Conservation (phyloP, 305 asterid genomes). For the Fraxinus angustifolia region DNA sequence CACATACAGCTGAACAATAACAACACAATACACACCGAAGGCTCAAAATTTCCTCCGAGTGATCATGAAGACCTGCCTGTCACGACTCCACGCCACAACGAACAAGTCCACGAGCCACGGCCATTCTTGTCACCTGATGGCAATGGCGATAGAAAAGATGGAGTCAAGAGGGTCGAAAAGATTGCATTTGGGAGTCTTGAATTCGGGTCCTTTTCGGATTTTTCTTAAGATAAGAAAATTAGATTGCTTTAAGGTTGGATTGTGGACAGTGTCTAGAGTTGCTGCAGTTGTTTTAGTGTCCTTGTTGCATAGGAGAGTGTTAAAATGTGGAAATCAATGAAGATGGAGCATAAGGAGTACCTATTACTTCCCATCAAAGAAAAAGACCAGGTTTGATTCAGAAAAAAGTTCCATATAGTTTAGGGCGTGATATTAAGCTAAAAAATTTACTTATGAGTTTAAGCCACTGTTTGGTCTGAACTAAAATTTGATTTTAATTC, state of each 20-base stretch:
- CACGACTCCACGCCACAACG: not conserved
- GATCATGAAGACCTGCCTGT: constrained; percentile 37
- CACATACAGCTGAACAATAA: constrained; percentile 18
- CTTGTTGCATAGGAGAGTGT: constrained; percentile 31
- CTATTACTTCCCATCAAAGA: constrained; percentile 39
- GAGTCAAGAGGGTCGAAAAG: not conserved
- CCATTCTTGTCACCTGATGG: not conserved
- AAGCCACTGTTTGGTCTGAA: no score
- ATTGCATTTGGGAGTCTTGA: constrained; percentile 27
- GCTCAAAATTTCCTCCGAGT: constrained; percentile 32
- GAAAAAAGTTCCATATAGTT: not conserved
- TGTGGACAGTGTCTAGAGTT: constrained; percentile 36
- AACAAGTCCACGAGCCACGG: constrained; percentile 2
- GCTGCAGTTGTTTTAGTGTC: constrained; percentile 29
- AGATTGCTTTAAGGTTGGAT: constrained; percentile 25
- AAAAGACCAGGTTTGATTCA: constrained; percentile 49
- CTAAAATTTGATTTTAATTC: no score
- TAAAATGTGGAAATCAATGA: constrained; percentile 33
- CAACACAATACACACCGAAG: constrained; percentile 3
- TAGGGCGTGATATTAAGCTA: not conserved
- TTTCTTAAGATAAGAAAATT: constrained; percentile 15
- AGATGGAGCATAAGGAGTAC: constrained; percentile 31
- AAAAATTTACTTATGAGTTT: not conserved
- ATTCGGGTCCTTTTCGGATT: constrained; percentile 19
- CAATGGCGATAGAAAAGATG: constrained; percentile 1